Evolutionary conservation across 2,329 filamentous ascomycete genomes (phyloP), one percentile per base, ranked within the genome.

Genomic region (Talaromyces sp.): DNA sequence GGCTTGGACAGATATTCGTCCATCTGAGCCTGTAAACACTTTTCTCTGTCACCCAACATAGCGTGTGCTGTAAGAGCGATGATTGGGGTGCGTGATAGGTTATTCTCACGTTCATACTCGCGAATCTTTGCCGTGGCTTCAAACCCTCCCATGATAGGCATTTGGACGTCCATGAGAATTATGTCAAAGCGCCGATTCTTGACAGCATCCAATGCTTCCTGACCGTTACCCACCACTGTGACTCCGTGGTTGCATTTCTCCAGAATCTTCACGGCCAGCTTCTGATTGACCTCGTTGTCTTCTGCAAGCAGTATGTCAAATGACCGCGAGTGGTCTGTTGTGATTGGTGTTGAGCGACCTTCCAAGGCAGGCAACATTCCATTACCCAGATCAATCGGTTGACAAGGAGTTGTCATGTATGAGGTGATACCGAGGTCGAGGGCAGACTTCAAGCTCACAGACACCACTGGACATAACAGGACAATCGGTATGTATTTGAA

Each of bases 71-170:
- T 99, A 52, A 99, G 85, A 2, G 95, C 95, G 72, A 99, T 97
- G 73, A 99, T 97, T 14, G 95, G 95, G 11, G 94, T 97, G 61
- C 94, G 87, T 65, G 91, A 88, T 39, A 92, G 85, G 63, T 89
- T 89, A 70, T 92, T 87, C 69, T 89, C 90, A 66, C 90, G 88
- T 77, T 99, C 95, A 77, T 94, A 98, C 76, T 97, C 93, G 72
- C 95, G 88, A 70, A 99, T 99, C 82, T 97, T 97, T 70, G 89
- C 91, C 4, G 95, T 99, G 14, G 95, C 93, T 79, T 99, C 95
- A 75, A 99, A 98, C 52, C 95, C 95, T 75, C 95, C 95, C 93
- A 98, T 98, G 73, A 98, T 91, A n/a, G 95, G 95, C 95, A 99
- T 99, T 77, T 98, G 95, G 19, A 99, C 95, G 75, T 99, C 95